These are phyloP conservation scores for Pythium phragmiticola DNA, from an alignment of 352 stramenopile genomes.

Conservation along the genomic window DNA sequence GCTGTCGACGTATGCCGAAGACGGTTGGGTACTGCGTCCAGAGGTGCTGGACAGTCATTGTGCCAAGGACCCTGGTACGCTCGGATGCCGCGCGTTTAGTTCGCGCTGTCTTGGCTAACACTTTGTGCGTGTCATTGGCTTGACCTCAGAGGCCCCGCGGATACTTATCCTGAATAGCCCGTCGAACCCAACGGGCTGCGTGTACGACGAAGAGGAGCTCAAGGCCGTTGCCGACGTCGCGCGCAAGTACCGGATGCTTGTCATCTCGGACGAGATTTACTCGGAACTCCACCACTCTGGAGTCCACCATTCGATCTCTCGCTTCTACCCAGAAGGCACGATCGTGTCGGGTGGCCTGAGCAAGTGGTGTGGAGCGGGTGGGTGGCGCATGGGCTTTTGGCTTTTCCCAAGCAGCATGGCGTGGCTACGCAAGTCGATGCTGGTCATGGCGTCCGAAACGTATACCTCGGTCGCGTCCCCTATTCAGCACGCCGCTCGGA, in stretches of 20 bases:
- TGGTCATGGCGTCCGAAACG: constrained; percentile 88
- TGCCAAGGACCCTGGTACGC: constrained; percentile 69
- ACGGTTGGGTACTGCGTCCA: constrained; percentile 78
- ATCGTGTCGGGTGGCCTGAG: constrained; percentile 86
- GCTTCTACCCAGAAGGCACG: constrained; percentile 85
- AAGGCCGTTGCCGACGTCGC: constrained; percentile 67
- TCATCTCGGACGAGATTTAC: constrained; percentile 90
- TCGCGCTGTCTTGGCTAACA: background rate
- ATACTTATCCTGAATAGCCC: constrained; percentile 88
- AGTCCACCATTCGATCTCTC: constrained; percentile 79
- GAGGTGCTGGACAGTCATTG: constrained; percentile 83
- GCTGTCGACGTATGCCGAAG: constrained; percentile 73
- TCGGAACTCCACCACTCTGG: constrained; percentile 78
- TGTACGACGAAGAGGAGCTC: constrained; percentile 78
- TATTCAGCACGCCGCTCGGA: constrained; percentile 80
- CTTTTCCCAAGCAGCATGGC: constrained; percentile 72
- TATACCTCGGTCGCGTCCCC: constrained; percentile 86
- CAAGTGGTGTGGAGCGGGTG: constrained; percentile 87
- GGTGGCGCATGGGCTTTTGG: constrained; percentile 89
- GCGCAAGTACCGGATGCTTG: constrained; percentile 85
- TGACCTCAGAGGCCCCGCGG: constrained; percentile 56
- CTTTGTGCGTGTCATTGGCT: background rate
- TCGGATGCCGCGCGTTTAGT: background rate
- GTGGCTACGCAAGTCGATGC: constrained; percentile 86
- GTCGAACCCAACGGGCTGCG: constrained; percentile 83